A percentile compares a stretch with the other conserved stretches of the same genome.
These are phyloP conservation scores for Candida neerlandica DNA, from an alignment of 1,139 yeast species.

Conservation along the genomic window DNA sequence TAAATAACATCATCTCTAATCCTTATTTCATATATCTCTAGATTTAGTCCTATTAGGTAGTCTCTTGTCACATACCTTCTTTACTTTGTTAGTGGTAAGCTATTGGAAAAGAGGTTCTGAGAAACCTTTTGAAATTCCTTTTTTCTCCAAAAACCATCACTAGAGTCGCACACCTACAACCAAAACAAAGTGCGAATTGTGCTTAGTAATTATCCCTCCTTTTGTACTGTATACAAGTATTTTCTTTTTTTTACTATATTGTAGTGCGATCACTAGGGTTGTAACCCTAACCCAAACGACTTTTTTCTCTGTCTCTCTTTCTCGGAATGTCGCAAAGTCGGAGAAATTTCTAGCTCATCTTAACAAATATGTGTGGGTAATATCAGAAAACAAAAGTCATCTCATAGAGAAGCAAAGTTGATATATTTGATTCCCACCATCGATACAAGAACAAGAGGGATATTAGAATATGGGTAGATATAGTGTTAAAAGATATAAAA, in stretches of 20 bases:
- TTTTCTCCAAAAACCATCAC: constrained; percentile 11
- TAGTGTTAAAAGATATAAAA: constrained; percentile 72
- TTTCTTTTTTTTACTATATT: not conserved
- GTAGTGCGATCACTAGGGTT: constrained; percentile 1
- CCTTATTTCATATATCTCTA: not conserved
- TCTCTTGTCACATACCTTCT: constrained; percentile 22
- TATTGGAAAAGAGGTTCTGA: constrained; percentile 8
- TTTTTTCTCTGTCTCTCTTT: not conserved
- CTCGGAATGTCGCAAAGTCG: constrained; percentile 1
- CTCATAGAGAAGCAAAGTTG: not conserved
- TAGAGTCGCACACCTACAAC: not conserved
- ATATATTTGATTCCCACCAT: too few species aligned
- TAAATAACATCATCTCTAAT: not conserved
- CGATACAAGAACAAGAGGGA: too few species aligned
- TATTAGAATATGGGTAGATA: constrained; percentile 97
- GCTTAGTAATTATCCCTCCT: constrained; percentile 4
- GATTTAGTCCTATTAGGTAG: constrained; percentile 1
- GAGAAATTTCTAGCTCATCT: constrained; percentile 6
- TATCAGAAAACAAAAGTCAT: constrained; percentile 1
- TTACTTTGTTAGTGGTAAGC: constrained; percentile 21
- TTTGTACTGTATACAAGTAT: constrained; percentile 1
- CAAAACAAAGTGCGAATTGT: constrained; percentile 6
- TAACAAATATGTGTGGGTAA: not conserved
- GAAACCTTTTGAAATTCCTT: constrained; percentile 8
- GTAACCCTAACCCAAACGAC: constrained; percentile 3